Base-by-base conservation (phyloP, 352 stramenopile species). In the Thalassiosira delicatula region DNA sequence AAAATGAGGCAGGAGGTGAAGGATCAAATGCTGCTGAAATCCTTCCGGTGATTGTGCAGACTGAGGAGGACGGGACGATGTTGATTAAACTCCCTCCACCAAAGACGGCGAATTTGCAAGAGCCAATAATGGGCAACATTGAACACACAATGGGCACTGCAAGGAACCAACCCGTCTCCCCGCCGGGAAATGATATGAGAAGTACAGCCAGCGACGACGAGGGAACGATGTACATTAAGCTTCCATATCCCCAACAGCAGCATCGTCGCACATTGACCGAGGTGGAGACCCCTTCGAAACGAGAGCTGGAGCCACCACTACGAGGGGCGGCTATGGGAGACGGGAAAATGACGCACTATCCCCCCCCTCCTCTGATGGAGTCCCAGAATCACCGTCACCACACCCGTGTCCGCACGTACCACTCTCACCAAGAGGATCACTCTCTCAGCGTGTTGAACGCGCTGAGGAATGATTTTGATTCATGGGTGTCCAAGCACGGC, bases 401-500 rank as follows among this genome's bases (percentile, higher is more conserved):
- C 27, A 3, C 65, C 35, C 25, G 40, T 49, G 51, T 54, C n/a
- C n/a, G n/a, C n/a, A n/a, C n/a, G 35, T 56, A 23, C 40, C 33
- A 72, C 30, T 56, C 21, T 19, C 63, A 74, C 3, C 51, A 81
- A 30, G 62, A 78, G 33, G 33, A 83, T 12, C 49, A 68, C 68
- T 33, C 12, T 25, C n/a, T n/a, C n/a, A 53, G 77, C 14, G 33
- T 86, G 33, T 69, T 87, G 17, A 29, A 79, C 21, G 49, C 44
- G n/a, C 54, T 94, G 14, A 56, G 83, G 9, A 53, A 77, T 32
- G 85, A 91, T 32, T 94, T 94, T 80, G 76, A 92, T 49, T 67
- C 69, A 23, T 94, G 90, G 90, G 70, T 84, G 23, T 40, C 46
- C 3, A 76, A 81, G 27, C 86, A 93, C 69, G 53, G 67, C 0